phyloP scores from a whole-genome alignment of 163 green algal genomes.

The Chlamydomonas reinhardtii region DNA sequence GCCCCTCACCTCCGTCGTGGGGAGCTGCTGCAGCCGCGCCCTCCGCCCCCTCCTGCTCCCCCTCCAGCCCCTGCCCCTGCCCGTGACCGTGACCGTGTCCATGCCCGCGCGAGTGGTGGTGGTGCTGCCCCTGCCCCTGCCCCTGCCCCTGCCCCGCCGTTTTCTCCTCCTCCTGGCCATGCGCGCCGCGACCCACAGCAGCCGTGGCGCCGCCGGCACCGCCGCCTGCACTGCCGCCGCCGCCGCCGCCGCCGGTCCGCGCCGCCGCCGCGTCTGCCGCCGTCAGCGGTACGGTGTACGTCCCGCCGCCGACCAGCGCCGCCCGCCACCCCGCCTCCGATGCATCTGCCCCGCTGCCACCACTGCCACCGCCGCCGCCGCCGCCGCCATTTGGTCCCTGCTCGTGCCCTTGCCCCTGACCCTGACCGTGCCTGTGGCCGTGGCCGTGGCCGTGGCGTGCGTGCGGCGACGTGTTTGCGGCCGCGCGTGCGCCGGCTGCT shows the following conservation, averaged over 20 bases:
- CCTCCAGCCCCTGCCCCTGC: too few species aligned
- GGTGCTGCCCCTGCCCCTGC: too few species aligned
- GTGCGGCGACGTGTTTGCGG: too few species aligned
- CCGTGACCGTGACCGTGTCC: too few species aligned
- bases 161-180: too few species aligned
- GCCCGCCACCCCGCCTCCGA: slow-evolving; percentile 29
- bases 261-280: not conserved
- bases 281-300: slow-evolving; percentile 36
- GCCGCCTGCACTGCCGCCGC: not conserved
- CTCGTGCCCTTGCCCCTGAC: not conserved
- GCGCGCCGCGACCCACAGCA: not conserved
- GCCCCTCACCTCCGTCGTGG: too few species aligned
- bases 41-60: too few species aligned
- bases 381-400: not conserved
- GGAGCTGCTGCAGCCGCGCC: too few species aligned
- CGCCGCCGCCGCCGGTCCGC: not conserved
- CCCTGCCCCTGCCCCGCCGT: too few species aligned
- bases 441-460: not conserved
- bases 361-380: too few species aligned
- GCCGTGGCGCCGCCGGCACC: not conserved
- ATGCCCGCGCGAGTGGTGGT: too few species aligned
- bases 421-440: not conserved
- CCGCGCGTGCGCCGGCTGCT: too few species aligned
- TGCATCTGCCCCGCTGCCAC: not conserved
- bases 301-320: not conserved